Evolutionary conservation across 2,329 filamentous ascomycete species (phyloP), one percentile per base, ranked within the genome.

Genomic region (Phialemoniopsis sp.): DNA sequence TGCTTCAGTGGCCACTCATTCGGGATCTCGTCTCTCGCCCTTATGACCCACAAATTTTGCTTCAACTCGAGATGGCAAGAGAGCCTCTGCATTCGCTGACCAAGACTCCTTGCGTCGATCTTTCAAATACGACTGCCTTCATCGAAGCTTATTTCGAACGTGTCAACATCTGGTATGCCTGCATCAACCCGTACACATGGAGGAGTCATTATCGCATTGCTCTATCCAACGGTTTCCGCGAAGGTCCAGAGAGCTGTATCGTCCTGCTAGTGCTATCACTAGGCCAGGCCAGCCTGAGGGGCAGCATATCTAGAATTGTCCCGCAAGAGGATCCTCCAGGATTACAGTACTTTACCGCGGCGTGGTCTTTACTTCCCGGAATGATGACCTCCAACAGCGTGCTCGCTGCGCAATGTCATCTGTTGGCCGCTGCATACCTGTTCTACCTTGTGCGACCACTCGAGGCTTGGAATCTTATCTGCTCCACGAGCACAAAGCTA

Each of bases 141-240:
- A 83, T 88, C 31, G 80, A 86, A 54, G 82, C 87, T 2, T 91
- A 88, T 59, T 93, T 91, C 53, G 81, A 85, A 42, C 74, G 83
- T 32, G 87, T 89, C 43, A 91, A 91, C 48, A 74, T 89, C 4
- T 91, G 87, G 84, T 91, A 91, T 53, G 87, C 87, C 9, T 89
- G 85, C 50, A 85, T 93, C 28, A 90, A 89, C 55, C 87, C 87
- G 1, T 87, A 87, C 58, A 86, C 81, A 2, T 93, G 87, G 87
- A 72, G 77, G 32, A 80, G 73, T 43, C 83, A 89, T 56, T 90
- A 90, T 56, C 78, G 82, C 19, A 84, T 76, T 5, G 87, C 87
- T 0, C 71, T 89, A 7, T 84, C 84, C 3, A 84, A 84, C 48
- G 82, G 84, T 2, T 90, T 91, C 49, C 76, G 83, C 29, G 83